Evolutionary conservation across 2,329 filamentous ascomycete species (phyloP).

Genomic region (Fusarium miscanthi): DNA sequence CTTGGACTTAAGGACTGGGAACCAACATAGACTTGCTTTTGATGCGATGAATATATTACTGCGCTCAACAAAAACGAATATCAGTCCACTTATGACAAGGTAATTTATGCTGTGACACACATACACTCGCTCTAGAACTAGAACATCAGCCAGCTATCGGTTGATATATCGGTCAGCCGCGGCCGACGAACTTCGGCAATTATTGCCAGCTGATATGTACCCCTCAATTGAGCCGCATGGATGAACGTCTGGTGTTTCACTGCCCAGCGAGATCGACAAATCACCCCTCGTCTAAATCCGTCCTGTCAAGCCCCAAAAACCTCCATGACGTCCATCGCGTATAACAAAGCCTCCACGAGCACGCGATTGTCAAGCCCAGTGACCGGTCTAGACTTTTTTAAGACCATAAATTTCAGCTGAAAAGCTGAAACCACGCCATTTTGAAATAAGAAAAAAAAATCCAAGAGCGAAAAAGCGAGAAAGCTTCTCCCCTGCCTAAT

Average conservation of each 20-base stretch:
- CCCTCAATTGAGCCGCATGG: conserved; percentile 13
- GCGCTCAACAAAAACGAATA: neutral
- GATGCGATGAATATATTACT: conserved; percentile 22
- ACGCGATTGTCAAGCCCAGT: conserved; percentile 11
- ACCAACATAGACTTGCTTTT: conserved; percentile 43
- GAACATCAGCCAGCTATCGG: neutral
- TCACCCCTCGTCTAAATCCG: conserved; percentile 10
- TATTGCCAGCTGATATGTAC: conserved; percentile 12
- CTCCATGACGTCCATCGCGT: conserved; percentile 30
- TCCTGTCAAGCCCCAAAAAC: conserved; percentile 7
- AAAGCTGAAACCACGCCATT: conserved; percentile 21
- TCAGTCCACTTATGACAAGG: neutral
- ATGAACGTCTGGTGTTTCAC: conserved; percentile 9
- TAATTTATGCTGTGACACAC: neutral
- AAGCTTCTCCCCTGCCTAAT: neutral
- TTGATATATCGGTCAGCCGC: neutral
- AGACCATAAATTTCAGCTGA: neutral
- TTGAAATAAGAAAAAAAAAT: neutral
- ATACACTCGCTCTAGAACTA: neutral
- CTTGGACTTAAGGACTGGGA: conserved; percentile 38
- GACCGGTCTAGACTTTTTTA: conserved; percentile 23
- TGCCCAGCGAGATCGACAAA: conserved; percentile 15
- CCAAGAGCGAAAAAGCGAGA: neutral
- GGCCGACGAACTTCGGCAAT: conserved; percentile 10
- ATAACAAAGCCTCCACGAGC: conserved; percentile 1